Evolutionary conservation across 371 early-diverging fungal genomes (phyloP).

Genomic region (Rhizopus delemar): DNA sequence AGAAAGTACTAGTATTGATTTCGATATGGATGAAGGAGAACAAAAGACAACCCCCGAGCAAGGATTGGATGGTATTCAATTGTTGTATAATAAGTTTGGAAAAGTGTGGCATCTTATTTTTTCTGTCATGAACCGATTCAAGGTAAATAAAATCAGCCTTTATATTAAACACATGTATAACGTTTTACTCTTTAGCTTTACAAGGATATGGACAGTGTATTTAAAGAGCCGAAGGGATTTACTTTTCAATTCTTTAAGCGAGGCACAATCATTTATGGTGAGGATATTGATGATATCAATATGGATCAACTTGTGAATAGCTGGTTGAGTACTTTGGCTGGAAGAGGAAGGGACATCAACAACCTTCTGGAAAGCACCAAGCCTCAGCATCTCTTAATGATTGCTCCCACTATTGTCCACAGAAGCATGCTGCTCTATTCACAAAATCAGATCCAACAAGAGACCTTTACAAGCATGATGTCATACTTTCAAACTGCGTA

Average conservation of each 20-base stretch:
- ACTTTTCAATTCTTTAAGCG: conserved; percentile 37
- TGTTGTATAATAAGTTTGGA: conserved; percentile 39
- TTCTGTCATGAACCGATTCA: conserved; percentile 33
- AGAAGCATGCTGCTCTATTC: conserved; percentile 29
- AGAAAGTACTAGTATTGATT: conserved; percentile 10
- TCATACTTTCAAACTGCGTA: conserved; percentile 39
- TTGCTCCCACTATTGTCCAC: conserved; percentile 39
- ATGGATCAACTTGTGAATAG: conserved; percentile 31
- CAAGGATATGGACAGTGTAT: conserved; percentile 30
- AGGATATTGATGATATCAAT: conserved; percentile 21
- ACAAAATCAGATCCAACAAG: conserved; percentile 22
- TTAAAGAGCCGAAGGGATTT: conserved; percentile 32
- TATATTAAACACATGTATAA: neutral
- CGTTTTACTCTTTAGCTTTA: conserved; percentile 25
- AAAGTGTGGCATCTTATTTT: conserved; percentile 44
- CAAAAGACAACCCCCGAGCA: conserved; percentile 24
- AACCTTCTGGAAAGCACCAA: conserved; percentile 32
- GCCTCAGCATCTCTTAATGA: conserved; percentile 32
- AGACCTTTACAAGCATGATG: conserved; percentile 27
- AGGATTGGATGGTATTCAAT: conserved; percentile 37
- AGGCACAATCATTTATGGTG: conserved; percentile 31
- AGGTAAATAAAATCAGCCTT: conserved; percentile 20
- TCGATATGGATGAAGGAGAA: conserved; percentile 28
- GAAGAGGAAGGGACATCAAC: conserved; percentile 38
- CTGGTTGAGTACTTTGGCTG: conserved; percentile 40